These are phyloP conservation scores for Penicillium pulvis DNA, from an alignment of 495 filamentous ascomycete genomes.

Conservation along the genomic window DNA sequence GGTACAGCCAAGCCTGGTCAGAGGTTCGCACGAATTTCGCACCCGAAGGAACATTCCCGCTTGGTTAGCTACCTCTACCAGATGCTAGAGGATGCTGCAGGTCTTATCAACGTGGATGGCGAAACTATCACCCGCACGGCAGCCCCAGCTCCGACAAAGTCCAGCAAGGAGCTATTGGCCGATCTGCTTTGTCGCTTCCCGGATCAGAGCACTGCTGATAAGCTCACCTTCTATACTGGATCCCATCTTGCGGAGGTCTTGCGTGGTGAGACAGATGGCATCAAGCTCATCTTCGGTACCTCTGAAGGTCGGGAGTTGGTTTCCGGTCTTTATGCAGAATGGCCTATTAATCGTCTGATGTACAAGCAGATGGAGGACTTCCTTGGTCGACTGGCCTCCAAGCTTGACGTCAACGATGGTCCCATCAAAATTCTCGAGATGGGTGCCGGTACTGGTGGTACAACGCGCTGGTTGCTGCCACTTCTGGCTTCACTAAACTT, in stretches of 20 bases:
- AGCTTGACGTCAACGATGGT: not conserved
- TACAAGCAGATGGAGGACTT: conserved; percentile 49
- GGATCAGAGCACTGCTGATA: conserved; percentile 37
- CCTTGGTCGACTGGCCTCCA: conserved; percentile 22
- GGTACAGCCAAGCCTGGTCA: conserved; percentile 34
- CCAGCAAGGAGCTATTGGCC: conserved; percentile 36
- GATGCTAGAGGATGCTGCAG: conserved; percentile 43
- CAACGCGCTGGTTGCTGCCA: conserved; percentile 36
- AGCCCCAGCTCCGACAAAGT: conserved; percentile 31
- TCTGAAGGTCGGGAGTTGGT: conserved; percentile 48
- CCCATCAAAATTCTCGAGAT: conserved; percentile 37
- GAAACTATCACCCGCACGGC: conserved; percentile 45
- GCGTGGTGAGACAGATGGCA: conserved; percentile 44
- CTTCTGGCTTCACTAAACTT: conserved; percentile 36
- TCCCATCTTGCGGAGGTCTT: conserved; percentile 43
- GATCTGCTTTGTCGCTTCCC: conserved; percentile 40
- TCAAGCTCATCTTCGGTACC: conserved; percentile 51
- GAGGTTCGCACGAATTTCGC: conserved; percentile 32
- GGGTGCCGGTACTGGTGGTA: conserved; percentile 49
- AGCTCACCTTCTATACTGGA: conserved; percentile 48
- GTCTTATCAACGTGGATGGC: conserved; percentile 43
- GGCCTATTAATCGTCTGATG: conserved; percentile 38
- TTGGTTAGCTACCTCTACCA: conserved; percentile 44
- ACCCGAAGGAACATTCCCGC: conserved; percentile 32
- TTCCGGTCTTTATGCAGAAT: conserved; percentile 47